These are phyloP conservation scores for Pulveroboletus sp. DNA, from an alignment of 768 basidiomycete species.

Conservation along the genomic window DNA sequence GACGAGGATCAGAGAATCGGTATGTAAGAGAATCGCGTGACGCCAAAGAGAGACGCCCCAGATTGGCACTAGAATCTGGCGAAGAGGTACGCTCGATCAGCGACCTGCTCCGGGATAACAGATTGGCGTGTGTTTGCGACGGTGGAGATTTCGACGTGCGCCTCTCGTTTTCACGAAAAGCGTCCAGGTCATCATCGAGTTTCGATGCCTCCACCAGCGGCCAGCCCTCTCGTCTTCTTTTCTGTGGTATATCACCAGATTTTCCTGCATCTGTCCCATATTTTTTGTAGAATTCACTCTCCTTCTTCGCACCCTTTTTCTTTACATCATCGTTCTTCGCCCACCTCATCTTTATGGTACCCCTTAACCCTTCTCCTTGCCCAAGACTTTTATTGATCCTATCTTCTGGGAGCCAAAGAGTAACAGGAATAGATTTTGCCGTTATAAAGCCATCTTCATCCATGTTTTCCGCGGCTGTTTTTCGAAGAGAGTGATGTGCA, in stretches of 20 bases:
- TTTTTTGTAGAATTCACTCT: conserved; percentile 76
- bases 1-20: conserved; percentile 15
- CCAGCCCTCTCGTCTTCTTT: conserved; percentile 35
- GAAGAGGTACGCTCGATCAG: conserved; percentile 53
- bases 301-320: conserved; percentile 64
- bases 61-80: conserved; percentile 37
- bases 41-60: conserved; percentile 44
- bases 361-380: conserved; percentile 63
- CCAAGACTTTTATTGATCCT: conserved; percentile 71
- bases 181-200: conserved; percentile 67
- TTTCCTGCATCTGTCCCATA: conserved; percentile 67
- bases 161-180: conserved; percentile 52
- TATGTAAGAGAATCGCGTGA: conserved; percentile 19
- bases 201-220: conserved; percentile 34
- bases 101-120: conserved; percentile 49
- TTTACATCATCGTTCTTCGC: conserved; percentile 69
- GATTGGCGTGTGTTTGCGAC: conserved; percentile 67
- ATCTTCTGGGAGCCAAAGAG: conserved; percentile 76
- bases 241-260: conserved; percentile 39
- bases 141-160: conserved; percentile 36
- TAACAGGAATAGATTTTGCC: conserved; percentile 65
- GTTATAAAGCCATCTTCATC: conserved; percentile 56
- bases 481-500: conserved; percentile 49
- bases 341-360: conserved; percentile 70
- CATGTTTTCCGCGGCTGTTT: conserved; percentile 43